These are phyloP conservation scores for Flagelloscypha sp. DNA, from an alignment of 768 basidiomycete genomes.

Conservation along the genomic window DNA sequence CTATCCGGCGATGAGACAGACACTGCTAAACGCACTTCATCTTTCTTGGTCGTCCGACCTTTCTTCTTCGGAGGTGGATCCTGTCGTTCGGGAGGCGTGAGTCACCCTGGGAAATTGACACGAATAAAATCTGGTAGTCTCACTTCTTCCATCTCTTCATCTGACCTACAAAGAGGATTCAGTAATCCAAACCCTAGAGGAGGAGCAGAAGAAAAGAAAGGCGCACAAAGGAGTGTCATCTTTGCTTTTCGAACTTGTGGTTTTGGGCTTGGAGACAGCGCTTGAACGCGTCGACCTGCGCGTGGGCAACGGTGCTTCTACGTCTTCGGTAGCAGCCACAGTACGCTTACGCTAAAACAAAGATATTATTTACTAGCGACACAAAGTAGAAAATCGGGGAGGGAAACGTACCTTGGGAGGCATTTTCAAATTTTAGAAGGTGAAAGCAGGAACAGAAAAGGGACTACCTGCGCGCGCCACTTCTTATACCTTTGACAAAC, in stretches of 20 bases:
- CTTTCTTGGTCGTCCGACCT: constrained; percentile 11
- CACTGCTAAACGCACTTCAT: too few relatives aligned
- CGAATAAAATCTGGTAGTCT: too few relatives aligned
- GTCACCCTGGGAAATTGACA: background rate
- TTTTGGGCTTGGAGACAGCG: constrained; percentile 13
- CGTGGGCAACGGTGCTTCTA: constrained; percentile 36
- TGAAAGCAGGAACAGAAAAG: background rate
- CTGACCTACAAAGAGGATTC: background rate
- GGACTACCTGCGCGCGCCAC: constrained; percentile 19
- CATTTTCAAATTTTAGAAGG: constrained; percentile 16
- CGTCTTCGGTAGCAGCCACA: constrained; percentile 17
- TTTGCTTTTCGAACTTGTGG: constrained; percentile 13
- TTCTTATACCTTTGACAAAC: constrained; percentile 24
- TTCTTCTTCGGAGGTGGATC: constrained; percentile 17
- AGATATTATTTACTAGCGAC: too few relatives aligned
- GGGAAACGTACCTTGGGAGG: constrained; percentile 25
- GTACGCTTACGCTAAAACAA: too few relatives aligned
- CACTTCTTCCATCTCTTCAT: background rate
- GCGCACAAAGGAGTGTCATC: constrained; percentile 18
- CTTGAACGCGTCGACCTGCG: constrained; percentile 34
- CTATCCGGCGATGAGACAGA: too few relatives aligned
- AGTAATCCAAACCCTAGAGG: too few relatives aligned
- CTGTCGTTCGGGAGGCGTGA: background rate
- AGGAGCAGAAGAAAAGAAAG: constrained; percentile 2
- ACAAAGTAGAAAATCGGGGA: constrained; percentile 3